These are phyloP conservation scores for Mycothermus thermophilus DNA, from an alignment of 495 filamentous ascomycete species.

Conservation along the genomic window DNA sequence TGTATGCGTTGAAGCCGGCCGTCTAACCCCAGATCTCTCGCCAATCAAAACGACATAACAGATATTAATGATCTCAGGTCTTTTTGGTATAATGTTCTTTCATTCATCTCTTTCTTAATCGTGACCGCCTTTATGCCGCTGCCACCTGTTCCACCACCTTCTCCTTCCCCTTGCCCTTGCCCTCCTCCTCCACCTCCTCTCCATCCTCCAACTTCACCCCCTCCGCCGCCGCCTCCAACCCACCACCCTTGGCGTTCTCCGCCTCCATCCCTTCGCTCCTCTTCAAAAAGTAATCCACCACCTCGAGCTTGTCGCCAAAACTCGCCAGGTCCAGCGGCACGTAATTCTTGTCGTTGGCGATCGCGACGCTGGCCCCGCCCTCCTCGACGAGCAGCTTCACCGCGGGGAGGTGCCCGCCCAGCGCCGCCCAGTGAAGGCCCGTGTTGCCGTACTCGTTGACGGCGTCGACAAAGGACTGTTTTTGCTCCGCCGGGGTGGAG, in stretches of 20 bases:
- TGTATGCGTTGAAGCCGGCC: conserved; percentile 46
- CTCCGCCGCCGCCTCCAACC: conserved; percentile 12
- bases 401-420: conserved; percentile 70
- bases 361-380: conserved; percentile 50
- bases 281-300: conserved; percentile 51
- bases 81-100: neutral
- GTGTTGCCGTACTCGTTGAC: conserved; percentile 76
- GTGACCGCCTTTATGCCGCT: neutral
- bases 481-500: conserved; percentile 15
- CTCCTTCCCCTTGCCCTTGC: conserved; percentile 1
- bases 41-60: no score
- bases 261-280: conserved; percentile 42
- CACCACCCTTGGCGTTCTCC: conserved; percentile 24
- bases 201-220: conserved; percentile 4
- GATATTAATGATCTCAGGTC: neutral
- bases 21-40: no score
- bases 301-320: conserved; percentile 50
- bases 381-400: conserved; percentile 58
- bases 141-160: conserved; percentile 1
- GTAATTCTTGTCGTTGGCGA: conserved; percentile 69
- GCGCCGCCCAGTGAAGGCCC: conserved; percentile 77
- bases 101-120: neutral
- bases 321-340: conserved; percentile 79
- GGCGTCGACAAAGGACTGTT: conserved; percentile 44
- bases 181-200: neutral